These are phyloP conservation scores for Talaromyces amestolkiae DNA, from an alignment of 2,329 filamentous ascomycete genomes.

Conservation along the genomic window DNA sequence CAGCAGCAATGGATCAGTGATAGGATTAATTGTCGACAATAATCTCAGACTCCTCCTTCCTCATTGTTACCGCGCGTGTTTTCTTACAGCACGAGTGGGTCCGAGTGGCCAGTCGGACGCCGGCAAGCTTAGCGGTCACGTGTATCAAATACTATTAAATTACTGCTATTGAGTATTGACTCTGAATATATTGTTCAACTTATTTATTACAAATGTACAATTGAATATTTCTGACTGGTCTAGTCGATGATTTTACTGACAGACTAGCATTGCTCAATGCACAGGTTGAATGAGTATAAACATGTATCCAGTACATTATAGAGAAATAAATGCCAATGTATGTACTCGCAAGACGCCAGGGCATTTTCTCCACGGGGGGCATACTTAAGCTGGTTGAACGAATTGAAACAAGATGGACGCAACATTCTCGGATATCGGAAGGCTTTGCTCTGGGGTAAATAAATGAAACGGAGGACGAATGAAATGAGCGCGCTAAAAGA, in stretches of 20 bases:
- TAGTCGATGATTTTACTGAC: neutral
- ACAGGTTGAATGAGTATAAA: neutral
- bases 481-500: constrained; percentile 10
- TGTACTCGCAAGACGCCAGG: constrained; percentile 25
- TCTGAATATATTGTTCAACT: too few species aligned
- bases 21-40: constrained; percentile 6
- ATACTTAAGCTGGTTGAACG: neutral
- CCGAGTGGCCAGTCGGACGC: neutral
- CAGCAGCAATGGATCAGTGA: neutral
- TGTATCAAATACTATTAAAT: neutral
- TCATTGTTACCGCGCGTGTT: constrained; percentile 10
- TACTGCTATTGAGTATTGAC: neutral
- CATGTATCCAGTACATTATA: constrained; percentile 9
- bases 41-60: constrained; percentile 6
- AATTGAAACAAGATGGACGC: neutral
- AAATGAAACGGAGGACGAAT: constrained; percentile 7
- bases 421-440: constrained; percentile 16
- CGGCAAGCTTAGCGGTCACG: neutral
- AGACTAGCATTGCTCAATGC: neutral
- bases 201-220: neutral
- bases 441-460: neutral
- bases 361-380: neutral
- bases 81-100: constrained; percentile 5
- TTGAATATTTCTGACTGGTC: neutral
- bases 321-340: constrained; percentile 9